phyloP scores from a whole-genome alignment of 1,284 basidiomycete genomes.

The Tilletia setariae region DNA sequence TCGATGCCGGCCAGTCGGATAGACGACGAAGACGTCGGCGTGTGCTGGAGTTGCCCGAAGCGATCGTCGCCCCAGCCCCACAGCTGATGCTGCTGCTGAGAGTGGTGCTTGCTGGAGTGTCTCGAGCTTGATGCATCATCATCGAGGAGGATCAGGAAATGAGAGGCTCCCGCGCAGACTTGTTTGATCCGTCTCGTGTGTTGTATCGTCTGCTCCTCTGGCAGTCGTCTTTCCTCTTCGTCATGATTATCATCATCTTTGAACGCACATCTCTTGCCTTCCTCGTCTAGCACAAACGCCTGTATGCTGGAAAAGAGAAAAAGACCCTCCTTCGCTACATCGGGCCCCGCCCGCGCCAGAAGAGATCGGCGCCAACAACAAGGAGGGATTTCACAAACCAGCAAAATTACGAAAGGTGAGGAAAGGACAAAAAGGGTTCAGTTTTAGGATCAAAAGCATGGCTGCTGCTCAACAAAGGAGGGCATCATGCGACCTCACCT shows the following conservation, averaged over 20 bases:
- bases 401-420: background rate
- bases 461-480: background rate
- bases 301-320: background rate
- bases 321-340: background rate
- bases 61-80: conserved; percentile 13
- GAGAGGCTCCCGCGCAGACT: conserved; percentile 1
- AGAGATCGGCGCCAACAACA: too few relatives aligned
- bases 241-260: background rate
- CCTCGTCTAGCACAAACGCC: background rate
- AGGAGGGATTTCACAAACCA: background rate
- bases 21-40: background rate
- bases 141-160: conserved; percentile 5
- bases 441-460: background rate
- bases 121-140: background rate
- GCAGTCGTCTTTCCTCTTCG: background rate
- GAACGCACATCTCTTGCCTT: background rate
- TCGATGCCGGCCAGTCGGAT: background rate
- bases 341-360: too few relatives aligned
- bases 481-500: background rate
- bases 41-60: background rate
- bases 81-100: too few relatives aligned
- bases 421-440: background rate
- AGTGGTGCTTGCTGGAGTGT: background rate
- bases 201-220: background rate
- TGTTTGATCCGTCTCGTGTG: background rate